phyloP scores from a whole-genome alignment of 2,329 filamentous ascomycete genomes.

The Leptographium radiaticola region DNA sequence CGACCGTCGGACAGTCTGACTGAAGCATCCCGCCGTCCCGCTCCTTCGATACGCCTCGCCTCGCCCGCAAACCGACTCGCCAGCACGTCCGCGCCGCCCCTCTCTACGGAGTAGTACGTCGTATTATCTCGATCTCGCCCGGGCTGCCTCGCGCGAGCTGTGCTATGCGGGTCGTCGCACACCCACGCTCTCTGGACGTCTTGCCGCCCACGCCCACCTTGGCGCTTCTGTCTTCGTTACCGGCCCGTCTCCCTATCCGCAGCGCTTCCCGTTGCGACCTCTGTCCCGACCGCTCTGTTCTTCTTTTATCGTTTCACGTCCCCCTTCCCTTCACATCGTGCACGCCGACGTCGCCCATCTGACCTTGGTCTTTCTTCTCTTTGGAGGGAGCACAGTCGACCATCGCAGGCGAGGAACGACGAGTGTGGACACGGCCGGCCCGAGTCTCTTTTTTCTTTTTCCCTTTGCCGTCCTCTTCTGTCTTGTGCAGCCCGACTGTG shows the following conservation, averaged over 20 bases:
- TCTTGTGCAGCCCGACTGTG: not conserved
- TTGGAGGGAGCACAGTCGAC: constrained; percentile 1
- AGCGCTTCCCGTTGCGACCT: no score
- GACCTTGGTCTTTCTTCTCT: not conserved
- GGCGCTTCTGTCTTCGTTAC: no score
- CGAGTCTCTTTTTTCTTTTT: not conserved
- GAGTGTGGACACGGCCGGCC: constrained; percentile 4
- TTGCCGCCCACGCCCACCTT: no score
- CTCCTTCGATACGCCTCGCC: not conserved
- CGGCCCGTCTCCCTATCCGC: no score
- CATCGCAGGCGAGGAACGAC: constrained; percentile 7
- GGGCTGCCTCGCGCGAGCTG: no score
- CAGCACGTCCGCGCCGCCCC: not conserved
- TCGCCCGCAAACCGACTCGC: not conserved
- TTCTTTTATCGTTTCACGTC: not conserved
- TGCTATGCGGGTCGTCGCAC: no score
- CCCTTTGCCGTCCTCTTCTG: not conserved
- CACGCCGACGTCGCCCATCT: not conserved
- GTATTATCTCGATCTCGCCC: not conserved
- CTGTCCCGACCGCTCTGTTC: not conserved
- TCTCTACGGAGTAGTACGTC: not conserved
- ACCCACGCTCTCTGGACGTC: no score
- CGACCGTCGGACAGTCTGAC: not conserved
- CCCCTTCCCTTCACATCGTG: not conserved
- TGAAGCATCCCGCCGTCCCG: not conserved